phyloP scores from a whole-genome alignment of 1,139 yeast genomes.

The Arxiozyma heterogenica region DNA sequence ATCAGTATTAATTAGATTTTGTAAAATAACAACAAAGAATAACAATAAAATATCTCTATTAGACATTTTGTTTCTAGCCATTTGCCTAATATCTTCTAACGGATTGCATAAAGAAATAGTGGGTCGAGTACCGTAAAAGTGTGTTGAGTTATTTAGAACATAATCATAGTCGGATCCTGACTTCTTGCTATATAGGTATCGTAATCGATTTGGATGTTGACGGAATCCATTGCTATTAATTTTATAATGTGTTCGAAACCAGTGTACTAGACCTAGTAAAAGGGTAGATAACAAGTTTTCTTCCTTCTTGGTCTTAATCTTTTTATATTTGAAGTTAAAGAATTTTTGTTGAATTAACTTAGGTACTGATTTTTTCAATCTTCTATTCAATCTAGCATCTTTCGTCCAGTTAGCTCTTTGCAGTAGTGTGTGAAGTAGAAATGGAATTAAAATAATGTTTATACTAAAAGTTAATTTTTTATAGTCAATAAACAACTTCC shows the following conservation, averaged over 20 bases:
- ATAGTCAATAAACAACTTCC: slow-evolving; percentile 5
- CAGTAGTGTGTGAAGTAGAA: slow-evolving; percentile 12
- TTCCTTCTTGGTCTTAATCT: not conserved
- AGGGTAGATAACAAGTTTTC: slow-evolving; percentile 11
- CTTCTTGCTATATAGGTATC: slow-evolving; percentile 7
- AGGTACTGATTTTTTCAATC: slow-evolving; percentile 19
- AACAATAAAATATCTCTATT: slow-evolving; percentile 19
- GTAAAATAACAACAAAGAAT: slow-evolving; percentile 17
- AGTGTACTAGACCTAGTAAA: slow-evolving; percentile 17
- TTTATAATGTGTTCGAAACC: slow-evolving; percentile 21
- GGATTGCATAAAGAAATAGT: not conserved
- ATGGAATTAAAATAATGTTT: slow-evolving; percentile 16
- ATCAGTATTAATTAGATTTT: slow-evolving; percentile 10
- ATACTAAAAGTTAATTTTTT: slow-evolving; percentile 15
- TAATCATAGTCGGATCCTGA: slow-evolving; percentile 2
- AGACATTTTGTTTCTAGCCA: slow-evolving; percentile 18
- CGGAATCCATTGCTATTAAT: slow-evolving; percentile 24
- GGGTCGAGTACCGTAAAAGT: slow-evolving; percentile 19
- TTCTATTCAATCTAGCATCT: slow-evolving; percentile 18
- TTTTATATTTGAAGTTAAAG: slow-evolving; percentile 6
- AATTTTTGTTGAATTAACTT: slow-evolving; percentile 17
- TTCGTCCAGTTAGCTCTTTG: slow-evolving; percentile 11
- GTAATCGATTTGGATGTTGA: slow-evolving; percentile 17
- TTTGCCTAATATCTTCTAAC: slow-evolving; percentile 12
- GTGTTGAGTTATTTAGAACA: slow-evolving; percentile 9